Conservation (phyloP, 1,284 basidiomycete genomes). For the Volvariella volvacea region DNA sequence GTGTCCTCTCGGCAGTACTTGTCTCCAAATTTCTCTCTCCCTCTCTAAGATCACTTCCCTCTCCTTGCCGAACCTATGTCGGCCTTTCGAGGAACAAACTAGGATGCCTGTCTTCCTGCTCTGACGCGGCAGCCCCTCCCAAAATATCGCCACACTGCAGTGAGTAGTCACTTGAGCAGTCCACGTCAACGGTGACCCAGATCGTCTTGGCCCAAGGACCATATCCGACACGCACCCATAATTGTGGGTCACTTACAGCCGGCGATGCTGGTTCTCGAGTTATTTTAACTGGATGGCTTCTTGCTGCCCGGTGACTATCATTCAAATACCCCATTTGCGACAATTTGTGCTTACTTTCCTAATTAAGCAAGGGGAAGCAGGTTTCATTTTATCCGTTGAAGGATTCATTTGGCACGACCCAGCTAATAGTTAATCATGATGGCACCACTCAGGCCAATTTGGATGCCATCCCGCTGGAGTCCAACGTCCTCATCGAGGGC, state of each 20-base stretch:
- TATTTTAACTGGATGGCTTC: slow-evolving; percentile 73
- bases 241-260: slow-evolving; percentile 53
- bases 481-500: slow-evolving; percentile 70
- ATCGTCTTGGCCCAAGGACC: slow-evolving; percentile 44
- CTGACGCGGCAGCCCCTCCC: background rate
- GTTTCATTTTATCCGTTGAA: slow-evolving; percentile 78
- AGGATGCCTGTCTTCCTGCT: no score
- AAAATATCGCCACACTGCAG: slow-evolving; percentile 20
- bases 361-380: slow-evolving; percentile 58
- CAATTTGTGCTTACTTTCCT: slow-evolving; percentile 25
- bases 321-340: slow-evolving; percentile 22
- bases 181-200: slow-evolving; percentile 9
- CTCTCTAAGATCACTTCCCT: slow-evolving; percentile 4
- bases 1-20: no score
- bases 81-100: background rate
- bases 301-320: slow-evolving; percentile 58
- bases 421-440: slow-evolving; percentile 61
- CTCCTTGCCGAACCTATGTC: slow-evolving; percentile 9
- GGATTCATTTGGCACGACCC: slow-evolving; percentile 69
- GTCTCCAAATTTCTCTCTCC: no score
- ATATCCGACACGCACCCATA: slow-evolving; percentile 59
- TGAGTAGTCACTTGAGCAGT: slow-evolving; percentile 16
- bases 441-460: slow-evolving; percentile 29
- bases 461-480: slow-evolving; percentile 66
- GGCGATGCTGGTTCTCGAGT: slow-evolving; percentile 53